Conservation (phyloP, 768 basidiomycete species). For the Suillus subalutaceus region DNA sequence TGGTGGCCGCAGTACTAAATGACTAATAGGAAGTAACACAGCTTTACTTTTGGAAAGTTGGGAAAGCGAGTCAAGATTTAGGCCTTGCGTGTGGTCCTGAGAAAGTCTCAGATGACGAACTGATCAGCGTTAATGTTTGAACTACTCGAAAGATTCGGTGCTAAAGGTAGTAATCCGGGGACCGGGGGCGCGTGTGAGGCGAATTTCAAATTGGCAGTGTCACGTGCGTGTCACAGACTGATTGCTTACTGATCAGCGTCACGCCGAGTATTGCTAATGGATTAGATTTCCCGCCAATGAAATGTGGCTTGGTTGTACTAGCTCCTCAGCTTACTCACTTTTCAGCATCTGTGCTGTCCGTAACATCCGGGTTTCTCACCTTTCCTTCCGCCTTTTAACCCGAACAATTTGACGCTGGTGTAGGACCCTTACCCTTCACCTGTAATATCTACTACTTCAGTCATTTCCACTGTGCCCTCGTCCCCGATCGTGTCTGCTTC, state of each 20-base stretch:
- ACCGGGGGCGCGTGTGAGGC: constrained; percentile 15
- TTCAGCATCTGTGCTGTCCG: constrained; percentile 5
- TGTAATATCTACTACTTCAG: neutral
- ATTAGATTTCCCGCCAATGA: constrained; percentile 15
- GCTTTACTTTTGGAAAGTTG: neutral
- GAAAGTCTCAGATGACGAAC: neutral
- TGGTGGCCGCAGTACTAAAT: neutral
- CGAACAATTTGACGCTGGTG: neutral
- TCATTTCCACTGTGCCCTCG: neutral
- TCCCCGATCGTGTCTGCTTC: neutral
- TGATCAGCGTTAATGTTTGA: neutral
- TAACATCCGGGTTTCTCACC: constrained; percentile 3
- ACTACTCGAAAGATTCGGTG: neutral
- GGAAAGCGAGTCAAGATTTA: neutral
- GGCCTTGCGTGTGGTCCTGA: neutral
- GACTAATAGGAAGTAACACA: constrained; percentile 5
- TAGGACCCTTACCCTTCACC: neutral
- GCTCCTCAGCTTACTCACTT: constrained; percentile 20
- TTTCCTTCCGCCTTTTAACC: neutral
- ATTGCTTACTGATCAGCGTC: constrained; percentile 36
- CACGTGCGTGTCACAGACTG: constrained; percentile 16
- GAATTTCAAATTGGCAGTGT: constrained; percentile 20
- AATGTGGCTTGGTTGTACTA: constrained; percentile 8
- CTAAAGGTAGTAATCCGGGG: neutral
- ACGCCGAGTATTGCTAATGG: constrained; percentile 21